phyloP scores from a whole-genome alignment of 768 basidiomycete species.

The Lactarius evosmus region DNA sequence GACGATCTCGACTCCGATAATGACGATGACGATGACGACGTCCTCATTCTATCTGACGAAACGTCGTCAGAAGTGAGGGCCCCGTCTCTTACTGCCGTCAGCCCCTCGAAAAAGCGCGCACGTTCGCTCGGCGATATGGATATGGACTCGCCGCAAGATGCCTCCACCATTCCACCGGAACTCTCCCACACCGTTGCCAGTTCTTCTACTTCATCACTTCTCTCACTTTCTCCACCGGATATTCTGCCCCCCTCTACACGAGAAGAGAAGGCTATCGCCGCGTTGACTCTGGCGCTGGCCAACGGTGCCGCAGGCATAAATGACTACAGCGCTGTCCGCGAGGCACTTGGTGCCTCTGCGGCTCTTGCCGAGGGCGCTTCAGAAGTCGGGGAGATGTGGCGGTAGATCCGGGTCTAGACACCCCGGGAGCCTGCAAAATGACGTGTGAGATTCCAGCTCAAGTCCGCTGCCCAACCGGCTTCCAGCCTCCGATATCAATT shows the following conservation, averaged over 20 bases:
- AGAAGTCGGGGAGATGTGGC: slow-evolving; percentile 59
- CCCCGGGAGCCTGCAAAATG: background rate
- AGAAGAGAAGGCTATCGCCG: slow-evolving; percentile 59
- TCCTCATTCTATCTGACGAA: slow-evolving; percentile 53
- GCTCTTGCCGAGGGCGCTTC: slow-evolving; percentile 38
- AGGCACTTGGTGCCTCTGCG: slow-evolving; percentile 35
- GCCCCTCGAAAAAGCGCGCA: slow-evolving; percentile 41
- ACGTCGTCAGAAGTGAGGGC: slow-evolving; percentile 28
- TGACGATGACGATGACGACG: slow-evolving; percentile 50
- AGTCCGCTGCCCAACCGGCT: background rate
- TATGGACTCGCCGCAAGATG: slow-evolving; percentile 34
- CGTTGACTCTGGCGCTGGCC: slow-evolving; percentile 56
- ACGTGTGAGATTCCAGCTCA: slow-evolving; percentile 4
- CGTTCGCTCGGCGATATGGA: slow-evolving; percentile 47
- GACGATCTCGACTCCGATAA: slow-evolving; percentile 33
- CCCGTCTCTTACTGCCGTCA: slow-evolving; percentile 16
- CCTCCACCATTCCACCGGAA: slow-evolving; percentile 34
- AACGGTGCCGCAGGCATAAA: slow-evolving; percentile 59
- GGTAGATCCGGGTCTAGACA: slow-evolving; percentile 22
- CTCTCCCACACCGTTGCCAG: slow-evolving; percentile 38
- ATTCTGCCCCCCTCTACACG: slow-evolving; percentile 39
- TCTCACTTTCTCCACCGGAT: slow-evolving; percentile 36
- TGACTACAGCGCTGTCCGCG: slow-evolving; percentile 52
- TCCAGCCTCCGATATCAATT: background rate
- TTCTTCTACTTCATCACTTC: slow-evolving; percentile 41